phyloP scores from a whole-genome alignment of 2,329 filamentous ascomycete genomes.

The Talaromyces sp. region DNA sequence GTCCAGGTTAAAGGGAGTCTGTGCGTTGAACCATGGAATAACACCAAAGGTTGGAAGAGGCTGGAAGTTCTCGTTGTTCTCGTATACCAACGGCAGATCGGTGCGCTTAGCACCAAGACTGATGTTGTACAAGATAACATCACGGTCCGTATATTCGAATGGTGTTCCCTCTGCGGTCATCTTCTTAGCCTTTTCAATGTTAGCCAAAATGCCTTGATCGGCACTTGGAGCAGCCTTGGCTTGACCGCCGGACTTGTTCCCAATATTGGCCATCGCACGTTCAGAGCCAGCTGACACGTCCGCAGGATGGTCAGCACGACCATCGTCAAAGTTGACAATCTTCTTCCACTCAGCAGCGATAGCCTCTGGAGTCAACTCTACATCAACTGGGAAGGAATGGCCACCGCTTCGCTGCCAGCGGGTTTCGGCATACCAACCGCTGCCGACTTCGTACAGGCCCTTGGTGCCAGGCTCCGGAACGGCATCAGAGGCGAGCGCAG shows the following conservation, averaged over 20 bases:
- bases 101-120: slow-evolving; percentile 87
- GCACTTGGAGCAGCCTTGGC: slow-evolving; percentile 45
- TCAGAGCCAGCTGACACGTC: slow-evolving; percentile 70
- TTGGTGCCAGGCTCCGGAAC: slow-evolving; percentile 78
- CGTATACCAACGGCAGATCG: slow-evolving; percentile 82
- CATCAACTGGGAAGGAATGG: slow-evolving; percentile 84
- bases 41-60: slow-evolving; percentile 93
- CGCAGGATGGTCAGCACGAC: slow-evolving; percentile 78
- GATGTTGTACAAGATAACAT: slow-evolving; percentile 92
- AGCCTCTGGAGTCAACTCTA: slow-evolving; percentile 75
- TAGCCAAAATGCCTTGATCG: slow-evolving; percentile 62
- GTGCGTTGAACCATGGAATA: slow-evolving; percentile 84
- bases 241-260: slow-evolving; percentile 56
- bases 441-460: slow-evolving; percentile 88
- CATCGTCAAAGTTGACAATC: slow-evolving; percentile 83
- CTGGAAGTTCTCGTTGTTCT: slow-evolving; percentile 88
- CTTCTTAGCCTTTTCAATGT: slow-evolving; percentile 71
- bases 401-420: slow-evolving; percentile 92
- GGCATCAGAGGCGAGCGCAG: slow-evolving; percentile 80
- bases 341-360: slow-evolving; percentile 69
- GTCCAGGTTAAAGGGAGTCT: slow-evolving; percentile 71
- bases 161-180: slow-evolving; percentile 66
- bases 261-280: slow-evolving; percentile 79
- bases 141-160: slow-evolving; percentile 78
- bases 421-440: slow-evolving; percentile 85